Evolutionary conservation across 441 rosid genomes (phyloP).

Genomic region (Populus hybrid): DNA sequence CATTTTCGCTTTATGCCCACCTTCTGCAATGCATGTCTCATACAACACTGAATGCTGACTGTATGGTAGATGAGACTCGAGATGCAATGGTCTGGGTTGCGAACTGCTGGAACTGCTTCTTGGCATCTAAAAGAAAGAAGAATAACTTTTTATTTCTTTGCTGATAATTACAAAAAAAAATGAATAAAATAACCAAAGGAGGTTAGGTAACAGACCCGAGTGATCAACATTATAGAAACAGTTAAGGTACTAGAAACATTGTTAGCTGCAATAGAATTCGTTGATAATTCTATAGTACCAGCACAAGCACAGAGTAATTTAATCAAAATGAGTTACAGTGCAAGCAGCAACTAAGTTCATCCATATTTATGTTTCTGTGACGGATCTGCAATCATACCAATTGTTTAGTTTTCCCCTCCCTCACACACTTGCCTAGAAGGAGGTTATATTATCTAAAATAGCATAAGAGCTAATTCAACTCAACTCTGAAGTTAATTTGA

Average conservation of each 20-base stretch:
- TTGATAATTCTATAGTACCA: not conserved
- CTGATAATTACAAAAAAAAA: too few species aligned
- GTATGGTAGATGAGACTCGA: conserved; percentile 77
- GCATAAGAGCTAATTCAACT: not conserved
- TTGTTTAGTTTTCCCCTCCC: not conserved
- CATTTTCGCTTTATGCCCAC: conserved; percentile 1
- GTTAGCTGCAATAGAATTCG: not conserved
- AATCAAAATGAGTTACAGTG: not conserved
- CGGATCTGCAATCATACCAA: not conserved
- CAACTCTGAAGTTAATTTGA: not conserved
- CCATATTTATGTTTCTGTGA: not conserved
- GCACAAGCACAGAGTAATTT: not conserved
- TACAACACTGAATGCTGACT: conserved; percentile 85
- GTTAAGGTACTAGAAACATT: not conserved
- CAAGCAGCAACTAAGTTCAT: not conserved
- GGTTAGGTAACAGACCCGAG: not conserved
- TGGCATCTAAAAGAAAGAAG: conserved; percentile 59
- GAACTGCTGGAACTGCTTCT: conserved; percentile 95
- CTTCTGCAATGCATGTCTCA: conserved; percentile 27
- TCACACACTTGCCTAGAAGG: not conserved
- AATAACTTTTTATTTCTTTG: not conserved
- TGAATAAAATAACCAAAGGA: too few species aligned
- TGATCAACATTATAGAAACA: not conserved
- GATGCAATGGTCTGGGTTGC: conserved; percentile 89
- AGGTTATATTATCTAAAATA: not conserved